Base-by-base conservation (phyloP, 805 yeast species). In the Lachancea fermentati region DNA sequence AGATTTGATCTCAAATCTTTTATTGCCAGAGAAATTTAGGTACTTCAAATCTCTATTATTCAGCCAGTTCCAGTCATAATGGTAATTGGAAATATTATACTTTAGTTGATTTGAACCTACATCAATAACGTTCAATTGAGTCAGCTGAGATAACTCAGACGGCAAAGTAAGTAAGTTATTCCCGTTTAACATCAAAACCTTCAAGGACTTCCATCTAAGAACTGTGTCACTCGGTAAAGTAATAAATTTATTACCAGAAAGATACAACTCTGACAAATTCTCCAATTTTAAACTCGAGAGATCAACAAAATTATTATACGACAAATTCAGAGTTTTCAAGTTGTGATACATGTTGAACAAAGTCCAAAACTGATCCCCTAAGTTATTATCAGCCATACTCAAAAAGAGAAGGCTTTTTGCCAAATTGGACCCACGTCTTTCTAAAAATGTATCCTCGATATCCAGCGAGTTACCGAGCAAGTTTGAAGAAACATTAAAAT, bases 51-150 rank as follows among this genome's bases (percentile, higher is more conserved):
- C 76, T 39, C 73, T 68, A 57, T 93, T 93, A 68, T 79, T 80
- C 52, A 83, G 80, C 98, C 98, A 93, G 63, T 87, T 93, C 97
- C 97, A 93, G 59, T 93, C 98, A 57, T 86, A 91, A 12, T 93
- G 94, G 75, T 88, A 85, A 60, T 93, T 93, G 3, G 93, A 83
- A 41, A 91, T 87, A 53, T 93, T 93, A 62, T 93, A 93, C 54
- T 88, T 85, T 62, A 93, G 68, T 45, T 80, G 81, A 59, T 93
- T 93, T 2, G 94, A 85, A 3, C 97, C 95, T 13, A 86, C 93
- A 65, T 93, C 99, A 28, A 93, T 71, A 7, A 79, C 81, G 24
- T 73, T 75, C 54, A 93, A 65, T 18, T 75, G 72, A 1, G 64
- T 56, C 34, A 88, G 71, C 43, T 80, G 80, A 6, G 91, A 78